Evolutionary conservation across 345 rosid genomes (phyloP), one percentile per base, ranked within the genome.

Genomic region (Eucalyptus decipiens): DNA sequence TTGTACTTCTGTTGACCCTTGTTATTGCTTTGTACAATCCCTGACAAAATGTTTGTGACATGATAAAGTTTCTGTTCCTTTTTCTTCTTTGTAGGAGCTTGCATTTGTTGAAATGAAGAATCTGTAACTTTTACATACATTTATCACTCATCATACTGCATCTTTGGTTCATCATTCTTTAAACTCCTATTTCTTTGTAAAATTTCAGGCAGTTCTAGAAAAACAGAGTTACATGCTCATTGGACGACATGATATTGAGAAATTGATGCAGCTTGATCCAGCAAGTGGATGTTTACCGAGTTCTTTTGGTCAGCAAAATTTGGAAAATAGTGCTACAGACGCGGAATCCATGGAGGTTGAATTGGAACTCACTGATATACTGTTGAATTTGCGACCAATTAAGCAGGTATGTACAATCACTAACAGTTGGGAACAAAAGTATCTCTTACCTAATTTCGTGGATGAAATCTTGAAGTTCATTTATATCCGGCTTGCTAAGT

Each of bases 201-300:
- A 91, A 89, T 92, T 91, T 90, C 96, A 98, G 99, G 99, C 99
- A 88, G 99, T 98, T 93, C 97, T 98, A 88, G 99, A 98, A 94
- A 98, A 97, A 94, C 99, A 94, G 90, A 98, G 99, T 92, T 97
- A 97, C 93, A 97, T 95, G 99, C 95, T 98, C 90, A 97, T 98
- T 88, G 99, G 99, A 90, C 94, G 99, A 93, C 97, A 98, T 91
- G 99, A 98, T 90, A 93, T 97, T 93, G 99, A 98, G 92, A 98
- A 93, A 93, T 92, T 98, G 95, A 96, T 98, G 98, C 97, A 96
- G 86, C 93, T 91, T 90, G 99, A 97, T 90, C 95, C 95, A 4
- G 95, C 97, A 30, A 96, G 99, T 91, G 93, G 93, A 17, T 96
- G 95, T 91, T 94, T 98, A 88, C 97, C 98, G 37, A 93, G 91